Conservation (phyloP, 1,139 yeast species). For the Eremothecium cymbalariae region DNA sequence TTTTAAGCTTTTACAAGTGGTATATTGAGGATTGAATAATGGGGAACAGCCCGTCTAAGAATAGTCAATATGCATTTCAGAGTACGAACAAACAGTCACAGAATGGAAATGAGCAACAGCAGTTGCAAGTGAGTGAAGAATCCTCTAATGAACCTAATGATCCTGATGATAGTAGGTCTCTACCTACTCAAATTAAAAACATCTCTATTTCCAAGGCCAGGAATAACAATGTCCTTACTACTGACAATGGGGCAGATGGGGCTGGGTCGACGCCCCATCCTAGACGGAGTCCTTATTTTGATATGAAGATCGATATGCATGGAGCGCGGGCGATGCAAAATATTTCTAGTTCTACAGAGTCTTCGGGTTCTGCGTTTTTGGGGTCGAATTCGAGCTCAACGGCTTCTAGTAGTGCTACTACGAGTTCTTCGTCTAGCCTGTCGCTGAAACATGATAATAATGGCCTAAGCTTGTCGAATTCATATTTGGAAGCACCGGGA, state of each 20-base stretch:
- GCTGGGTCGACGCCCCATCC: not conserved
- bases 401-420: not conserved
- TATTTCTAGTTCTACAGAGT: constrained; percentile 2
- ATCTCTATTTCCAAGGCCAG: constrained; percentile 13
- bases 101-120: constrained; percentile 16
- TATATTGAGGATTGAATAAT: too few relatives aligned
- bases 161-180: constrained; percentile 34
- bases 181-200: constrained; percentile 24
- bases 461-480: not conserved
- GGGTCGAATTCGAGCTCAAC: not conserved
- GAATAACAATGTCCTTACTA: constrained; percentile 3
- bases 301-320: constrained; percentile 52
- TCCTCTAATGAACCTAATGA: constrained; percentile 31
- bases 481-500: not conserved
- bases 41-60: constrained; percentile 34
- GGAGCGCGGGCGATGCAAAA: constrained; percentile 39
- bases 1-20: too few relatives aligned
- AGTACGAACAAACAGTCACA: constrained; percentile 41
- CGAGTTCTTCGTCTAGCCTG: not conserved
- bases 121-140: constrained; percentile 21
- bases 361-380: constrained; percentile 4
- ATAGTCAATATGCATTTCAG: constrained; percentile 27
- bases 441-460: not conserved
- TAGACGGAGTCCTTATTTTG: constrained; percentile 7
- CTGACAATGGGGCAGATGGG: constrained; percentile 1